Percentiles rank a stretch among this genome's conserved stretches.
Evolutionary conservation across 2,329 filamentous ascomycete genomes (phyloP).

Genomic region (Pseudogymnoascus sp.): DNA sequence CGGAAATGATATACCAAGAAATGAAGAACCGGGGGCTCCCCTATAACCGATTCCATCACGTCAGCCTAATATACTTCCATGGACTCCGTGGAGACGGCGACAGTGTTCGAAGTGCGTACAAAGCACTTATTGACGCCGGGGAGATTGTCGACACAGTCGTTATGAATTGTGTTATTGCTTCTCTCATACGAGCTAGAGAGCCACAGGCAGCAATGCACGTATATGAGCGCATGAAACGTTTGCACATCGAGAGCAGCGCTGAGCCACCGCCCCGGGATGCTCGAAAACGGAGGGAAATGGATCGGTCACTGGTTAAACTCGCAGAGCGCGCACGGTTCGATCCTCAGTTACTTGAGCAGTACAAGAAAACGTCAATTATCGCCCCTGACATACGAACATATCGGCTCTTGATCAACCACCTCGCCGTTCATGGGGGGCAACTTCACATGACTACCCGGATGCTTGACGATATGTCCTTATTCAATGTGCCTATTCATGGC

Average conservation of each 20-base stretch:
- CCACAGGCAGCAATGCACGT: conserved; percentile 69
- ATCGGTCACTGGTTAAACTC: conserved; percentile 51
- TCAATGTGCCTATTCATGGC: conserved; percentile 62
- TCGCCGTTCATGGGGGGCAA: conserved; percentile 61
- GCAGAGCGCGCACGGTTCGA: conserved; percentile 46
- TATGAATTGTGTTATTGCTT: conserved; percentile 77
- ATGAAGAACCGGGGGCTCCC: conserved; percentile 62
- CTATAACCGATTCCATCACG: conserved; percentile 73
- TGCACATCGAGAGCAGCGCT: conserved; percentile 19
- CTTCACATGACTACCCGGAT: conserved; percentile 63
- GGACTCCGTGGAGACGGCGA: conserved; percentile 68
- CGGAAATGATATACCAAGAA: conserved; percentile 77
- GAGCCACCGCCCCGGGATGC: conserved; percentile 31
- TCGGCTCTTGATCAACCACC: conserved; percentile 69
- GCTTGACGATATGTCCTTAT: conserved; percentile 71
- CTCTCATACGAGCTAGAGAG: conserved; percentile 71
- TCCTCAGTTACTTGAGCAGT: conserved; percentile 43
- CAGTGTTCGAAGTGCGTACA: conserved; percentile 70
- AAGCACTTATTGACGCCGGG: conserved; percentile 72
- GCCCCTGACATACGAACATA: conserved; percentile 74
- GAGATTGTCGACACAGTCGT: conserved; percentile 84
- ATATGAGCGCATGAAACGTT: conserved; percentile 73
- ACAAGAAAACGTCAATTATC: conserved; percentile 59
- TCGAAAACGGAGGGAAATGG: conserved; percentile 33
- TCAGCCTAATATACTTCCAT: conserved; percentile 76